Evolutionary conservation across 2,329 filamentous ascomycete genomes (phyloP), one percentile per base, ranked within the genome.

Genomic region (Didymella arachidicola): DNA sequence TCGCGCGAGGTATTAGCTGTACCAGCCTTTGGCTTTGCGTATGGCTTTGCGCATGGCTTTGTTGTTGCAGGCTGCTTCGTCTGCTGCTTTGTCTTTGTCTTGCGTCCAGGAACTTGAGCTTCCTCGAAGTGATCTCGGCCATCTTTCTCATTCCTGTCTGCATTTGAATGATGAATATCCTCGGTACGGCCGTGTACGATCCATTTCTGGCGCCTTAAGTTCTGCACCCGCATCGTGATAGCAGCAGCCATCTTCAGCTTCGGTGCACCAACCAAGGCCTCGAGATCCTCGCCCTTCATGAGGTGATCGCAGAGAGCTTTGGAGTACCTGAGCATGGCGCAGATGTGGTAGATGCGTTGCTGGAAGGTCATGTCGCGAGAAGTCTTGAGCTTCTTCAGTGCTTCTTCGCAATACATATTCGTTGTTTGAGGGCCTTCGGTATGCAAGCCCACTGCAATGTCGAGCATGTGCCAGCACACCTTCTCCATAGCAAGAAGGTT

Each of bases 401-500:
- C 41, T 12, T 52, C 49, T 11, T 36, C 30, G 34, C 58, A 57
- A 26, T 59, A 58, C 6, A 61, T 53, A 16, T 46, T 44, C 2
- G 53, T 27, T 7, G 36, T 25, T 18, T 14, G 12, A 11, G 61
- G 63, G 6, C 63, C 63, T 2, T 51, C 18, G 6, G 18, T 18
- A 14, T 65, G 61, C 14, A 65, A 39, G 16, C 43, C 49, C 42
- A 48, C 57, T 7, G 58, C 56, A 14, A 56, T 36, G 8, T 60
- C 52, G 16, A 57, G 29, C 29, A 65, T 53, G 12, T 60, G 32
- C 61, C 63, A 63, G 39, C 61, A 65, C 1, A 65, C 58, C 42
- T 53, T 63, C 51, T 65, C 63, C 48, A 63, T 58, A 5, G 49
- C 42, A 10, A 49, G 26, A 12, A 32, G 3, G 25, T 60, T 39